Evolutionary conservation across 768 basidiomycete species (phyloP).

Genomic region (Trametes meyenii): DNA sequence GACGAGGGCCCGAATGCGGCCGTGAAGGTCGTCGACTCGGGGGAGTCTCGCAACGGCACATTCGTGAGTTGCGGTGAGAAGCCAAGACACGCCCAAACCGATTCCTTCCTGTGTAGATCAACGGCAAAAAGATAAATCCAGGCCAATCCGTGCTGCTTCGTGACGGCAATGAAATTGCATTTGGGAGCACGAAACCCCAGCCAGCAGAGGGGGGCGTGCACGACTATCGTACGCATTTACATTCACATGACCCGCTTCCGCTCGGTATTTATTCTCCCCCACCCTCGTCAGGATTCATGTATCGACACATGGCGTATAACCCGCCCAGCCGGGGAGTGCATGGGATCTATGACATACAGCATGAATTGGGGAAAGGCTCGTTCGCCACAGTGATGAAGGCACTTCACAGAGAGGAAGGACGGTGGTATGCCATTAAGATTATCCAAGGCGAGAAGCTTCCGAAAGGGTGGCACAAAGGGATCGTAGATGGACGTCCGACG

Average conservation of each 20-base stretch:
- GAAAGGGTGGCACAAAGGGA: constrained; percentile 11
- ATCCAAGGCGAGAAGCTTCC: constrained; percentile 54
- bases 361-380: constrained; percentile 82
- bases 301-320: constrained; percentile 59
- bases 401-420: constrained; percentile 65
- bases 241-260: neutral
- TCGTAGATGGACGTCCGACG: neutral
- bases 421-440: constrained; percentile 86
- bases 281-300: constrained; percentile 62
- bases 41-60: constrained; percentile 52
- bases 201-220: constrained; percentile 36
- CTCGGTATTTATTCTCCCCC: constrained; percentile 28
- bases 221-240: constrained; percentile 59
- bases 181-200: constrained; percentile 61
- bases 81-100: neutral
- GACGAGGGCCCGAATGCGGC: constrained; percentile 38
- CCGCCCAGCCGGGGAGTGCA: constrained; percentile 49
- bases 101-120: constrained; percentile 50
- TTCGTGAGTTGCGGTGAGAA: neutral
- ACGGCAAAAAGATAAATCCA: constrained; percentile 61
- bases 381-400: constrained; percentile 90
- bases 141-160: constrained; percentile 55
- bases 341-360: constrained; percentile 62
- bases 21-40: constrained; percentile 50
- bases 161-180: constrained; percentile 84